These are phyloP conservation scores for Calonectria naviculata DNA, from an alignment of 2,329 filamentous ascomycete genomes.

Conservation along the genomic window DNA sequence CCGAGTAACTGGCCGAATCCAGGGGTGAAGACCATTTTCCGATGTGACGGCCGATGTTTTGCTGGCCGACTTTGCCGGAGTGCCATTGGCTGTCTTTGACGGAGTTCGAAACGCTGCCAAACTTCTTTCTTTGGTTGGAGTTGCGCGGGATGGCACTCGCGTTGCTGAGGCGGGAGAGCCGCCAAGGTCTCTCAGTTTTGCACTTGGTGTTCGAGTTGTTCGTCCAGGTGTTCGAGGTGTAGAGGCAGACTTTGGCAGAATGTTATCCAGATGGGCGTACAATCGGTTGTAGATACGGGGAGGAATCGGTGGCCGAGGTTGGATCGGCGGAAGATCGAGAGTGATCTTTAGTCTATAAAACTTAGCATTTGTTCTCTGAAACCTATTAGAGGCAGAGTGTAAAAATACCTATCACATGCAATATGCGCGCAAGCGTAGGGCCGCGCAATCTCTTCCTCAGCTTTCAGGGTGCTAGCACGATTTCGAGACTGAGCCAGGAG, in stretches of 20 bases:
- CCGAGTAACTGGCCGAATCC: conserved; percentile 77
- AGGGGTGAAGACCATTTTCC: conserved; percentile 63
- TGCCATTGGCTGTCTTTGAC: conserved; percentile 40
- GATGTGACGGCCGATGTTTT: conserved; percentile 37
- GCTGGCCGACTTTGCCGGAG: conserved; percentile 57
- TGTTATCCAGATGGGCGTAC: conserved; percentile 81
- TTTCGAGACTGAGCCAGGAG: conserved; percentile 84
- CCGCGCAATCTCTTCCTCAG: conserved; percentile 89
- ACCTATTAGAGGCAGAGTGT: not conserved
- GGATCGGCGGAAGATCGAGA: conserved; percentile 81
- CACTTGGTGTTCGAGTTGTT: conserved; percentile 45
- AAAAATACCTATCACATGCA: conserved; percentile 81
- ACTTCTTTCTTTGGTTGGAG: conserved; percentile 59
- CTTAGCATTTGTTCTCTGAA: not conserved
- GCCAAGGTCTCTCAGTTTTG: conserved; percentile 42
- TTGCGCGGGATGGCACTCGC: conserved; percentile 52
- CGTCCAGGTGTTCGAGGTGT: conserved; percentile 45
- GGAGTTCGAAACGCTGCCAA: conserved; percentile 56
- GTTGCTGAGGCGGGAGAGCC: conserved; percentile 40
- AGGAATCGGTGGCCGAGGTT: conserved; percentile 80
- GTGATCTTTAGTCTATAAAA: conserved; percentile 74
- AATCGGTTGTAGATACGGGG: conserved; percentile 87
- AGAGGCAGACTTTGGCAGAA: conserved; percentile 62
- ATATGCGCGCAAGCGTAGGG: conserved; percentile 88
- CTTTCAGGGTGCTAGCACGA: conserved; percentile 80